Percentiles rank a stretch among this genome's conserved stretches.
phyloP scores from a whole-genome alignment of 805 yeast genomes.

The Yarrowia sp. region DNA sequence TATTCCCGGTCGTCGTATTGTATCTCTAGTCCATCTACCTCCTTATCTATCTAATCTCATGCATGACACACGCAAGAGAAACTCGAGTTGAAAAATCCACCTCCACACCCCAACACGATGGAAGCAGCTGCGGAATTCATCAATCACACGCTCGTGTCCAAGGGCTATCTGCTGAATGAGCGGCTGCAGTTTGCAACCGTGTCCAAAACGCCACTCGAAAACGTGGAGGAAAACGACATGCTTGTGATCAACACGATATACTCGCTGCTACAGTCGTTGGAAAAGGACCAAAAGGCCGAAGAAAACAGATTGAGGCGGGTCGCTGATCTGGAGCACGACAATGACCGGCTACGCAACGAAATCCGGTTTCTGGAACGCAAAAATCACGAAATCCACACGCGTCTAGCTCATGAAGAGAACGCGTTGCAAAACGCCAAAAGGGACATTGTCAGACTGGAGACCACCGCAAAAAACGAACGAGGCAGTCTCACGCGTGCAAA shows the following conservation, averaged over 20 bases:
- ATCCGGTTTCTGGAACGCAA: conserved; percentile 4
- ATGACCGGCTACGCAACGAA: conserved; percentile 18
- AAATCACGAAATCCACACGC: conserved; percentile 3
- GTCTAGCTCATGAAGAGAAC: conserved; percentile 20
- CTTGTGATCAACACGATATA: conserved; percentile 45
- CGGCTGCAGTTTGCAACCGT: conserved; percentile 41
- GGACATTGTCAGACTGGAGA: conserved; percentile 1
- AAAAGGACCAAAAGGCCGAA: conserved; percentile 40
- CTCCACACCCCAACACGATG: background rate
- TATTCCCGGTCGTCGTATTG: no score
- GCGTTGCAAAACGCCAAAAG: conserved; percentile 13
- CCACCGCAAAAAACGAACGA: conserved; percentile 21
- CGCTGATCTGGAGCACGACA: conserved; percentile 41
- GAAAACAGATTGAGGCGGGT: conserved; percentile 35
- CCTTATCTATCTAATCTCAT: conserved; percentile 15
- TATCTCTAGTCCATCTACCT: no score
- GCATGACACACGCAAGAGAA: conserved; percentile 4
- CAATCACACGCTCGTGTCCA: conserved; percentile 44
- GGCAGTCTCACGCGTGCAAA: conserved; percentile 29
- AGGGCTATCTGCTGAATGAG: conserved; percentile 43
- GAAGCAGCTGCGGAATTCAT: conserved; percentile 40
- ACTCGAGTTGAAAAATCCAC: background rate
- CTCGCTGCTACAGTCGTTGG: conserved; percentile 44
- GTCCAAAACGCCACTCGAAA: conserved; percentile 24
- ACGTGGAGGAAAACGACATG: conserved; percentile 41